Conservation (phyloP, 768 basidiomycete genomes). For the Mycena latifolia region DNA sequence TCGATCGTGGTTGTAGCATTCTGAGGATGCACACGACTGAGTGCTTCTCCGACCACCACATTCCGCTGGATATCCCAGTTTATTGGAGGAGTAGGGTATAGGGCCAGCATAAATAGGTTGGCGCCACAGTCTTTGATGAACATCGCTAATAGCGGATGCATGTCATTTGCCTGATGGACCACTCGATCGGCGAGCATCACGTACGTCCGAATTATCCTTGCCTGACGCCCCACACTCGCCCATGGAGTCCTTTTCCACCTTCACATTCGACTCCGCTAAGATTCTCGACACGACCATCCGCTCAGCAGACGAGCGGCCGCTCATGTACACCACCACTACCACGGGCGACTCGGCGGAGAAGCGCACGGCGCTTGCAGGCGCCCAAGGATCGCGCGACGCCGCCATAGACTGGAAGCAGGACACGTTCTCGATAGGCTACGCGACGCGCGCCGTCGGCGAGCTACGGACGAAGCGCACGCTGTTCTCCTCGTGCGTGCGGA, state of each 20-base stretch:
- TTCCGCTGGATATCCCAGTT: too few relatives aligned
- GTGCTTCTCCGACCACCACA: too few relatives aligned
- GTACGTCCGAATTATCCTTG: too few relatives aligned
- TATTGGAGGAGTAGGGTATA: too few relatives aligned
- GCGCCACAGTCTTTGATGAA: too few relatives aligned
- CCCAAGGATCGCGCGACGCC: not conserved
- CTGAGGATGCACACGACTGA: too few relatives aligned
- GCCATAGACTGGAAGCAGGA: not conserved
- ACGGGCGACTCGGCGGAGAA: not conserved
- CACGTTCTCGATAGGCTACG: not conserved
- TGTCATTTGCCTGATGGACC: too few relatives aligned
- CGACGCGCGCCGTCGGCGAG: not conserved
- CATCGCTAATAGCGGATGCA: too few relatives aligned
- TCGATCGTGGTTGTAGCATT: too few relatives aligned
- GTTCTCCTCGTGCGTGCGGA: not conserved
- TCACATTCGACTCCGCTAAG: slow-evolving; percentile 15
- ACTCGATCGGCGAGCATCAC: too few relatives aligned
- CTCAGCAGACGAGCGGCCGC: not conserved
- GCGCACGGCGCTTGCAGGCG: not conserved
- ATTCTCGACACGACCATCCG: slow-evolving; percentile 16
- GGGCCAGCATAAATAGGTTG: too few relatives aligned
- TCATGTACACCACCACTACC: not conserved
- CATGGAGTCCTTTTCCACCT: slow-evolving; percentile 14
- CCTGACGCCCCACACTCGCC: not conserved
- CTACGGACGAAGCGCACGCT: not conserved